Evolutionary conservation across 2,329 filamentous ascomycete genomes (phyloP), one percentile per base, ranked within the genome.

Genomic region (Fusarium setosum): DNA sequence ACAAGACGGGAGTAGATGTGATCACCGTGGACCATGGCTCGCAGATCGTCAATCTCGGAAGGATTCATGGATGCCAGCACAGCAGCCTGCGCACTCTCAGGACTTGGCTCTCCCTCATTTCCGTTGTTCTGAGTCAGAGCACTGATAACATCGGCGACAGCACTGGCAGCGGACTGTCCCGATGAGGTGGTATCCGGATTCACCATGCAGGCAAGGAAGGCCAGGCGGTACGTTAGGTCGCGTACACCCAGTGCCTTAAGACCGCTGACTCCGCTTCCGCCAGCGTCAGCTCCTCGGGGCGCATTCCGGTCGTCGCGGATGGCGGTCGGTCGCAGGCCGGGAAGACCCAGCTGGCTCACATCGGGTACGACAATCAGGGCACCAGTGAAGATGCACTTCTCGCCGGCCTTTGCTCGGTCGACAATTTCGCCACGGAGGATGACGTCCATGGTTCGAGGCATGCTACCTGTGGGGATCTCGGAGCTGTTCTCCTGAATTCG

Each of bases 401-500:
- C 96, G 66, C 96, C 96, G 47, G 96, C 96, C 82, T 98, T 98
- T 51, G 95, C 94, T 50, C 96, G 90, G 73, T 99, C 96, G 23
- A 99, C 96, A 82, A 99, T 97, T 77, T 99, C 96, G 73, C 96
- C 96, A 61, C 96, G 90, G 31, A 99, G 80, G 69, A 99, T 97
- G 38, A 99, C 92, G 73, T 99, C 96, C 88, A 99, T 96, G 4
- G 96, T 99, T 60, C 96, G 88, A 21, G 96, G 96, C 96, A 99
- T 99, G 80, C 94, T 97, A 54, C 96, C 96, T 0, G 96, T 99
- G 0, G 96, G 96, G 34, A 99, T 99, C 76, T 99, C 96, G 5
- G 95, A 95, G 69, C 94, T 97, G 81, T 98, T 99, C 79, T 99
- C 96, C 79, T 99, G 96, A 63, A 98, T 93, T 65, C 96, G 92